phyloP scores from a whole-genome alignment of 2,329 filamentous ascomycete genomes.

The Pseudogymnoascus sp. region DNA sequence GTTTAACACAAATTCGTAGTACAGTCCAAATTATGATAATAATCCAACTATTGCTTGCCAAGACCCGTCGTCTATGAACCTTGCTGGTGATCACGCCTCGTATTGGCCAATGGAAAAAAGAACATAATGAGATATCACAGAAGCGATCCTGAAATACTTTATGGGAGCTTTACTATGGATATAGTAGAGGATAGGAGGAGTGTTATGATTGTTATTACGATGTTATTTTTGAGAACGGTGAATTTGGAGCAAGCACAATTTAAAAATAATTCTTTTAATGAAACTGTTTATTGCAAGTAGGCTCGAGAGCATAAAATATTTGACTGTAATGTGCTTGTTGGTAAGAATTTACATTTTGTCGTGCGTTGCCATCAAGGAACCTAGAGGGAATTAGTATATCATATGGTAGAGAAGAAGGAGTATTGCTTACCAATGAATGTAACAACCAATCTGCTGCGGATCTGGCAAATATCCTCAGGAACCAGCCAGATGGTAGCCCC shows the following conservation, averaged over 20 bases:
- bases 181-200: neutral
- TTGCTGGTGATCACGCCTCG: neutral
- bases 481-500: constrained; percentile 98
- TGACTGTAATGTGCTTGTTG: neutral
- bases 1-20: neutral
- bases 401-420: constrained; percentile 24
- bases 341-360: constrained; percentile 45
- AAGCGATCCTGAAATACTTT: neutral
- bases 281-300: constrained; percentile 5
- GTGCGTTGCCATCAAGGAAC: constrained; percentile 53
- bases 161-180: neutral
- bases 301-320: constrained; percentile 6
- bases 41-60: neutral
- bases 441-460: constrained; percentile 80
- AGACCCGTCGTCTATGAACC: neutral
- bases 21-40: constrained; percentile 4
- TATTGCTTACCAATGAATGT: constrained; percentile 84
- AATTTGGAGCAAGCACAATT: neutral
- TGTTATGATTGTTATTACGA: neutral
- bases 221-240: neutral
- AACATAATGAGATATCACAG: neutral
- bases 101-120: neutral
- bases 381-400: constrained; percentile 26
- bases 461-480: constrained; percentile 94
- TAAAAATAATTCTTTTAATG: neutral